phyloP scores from a whole-genome alignment of 2,329 filamentous ascomycete species.

The Trichoderma asperellum region DNA sequence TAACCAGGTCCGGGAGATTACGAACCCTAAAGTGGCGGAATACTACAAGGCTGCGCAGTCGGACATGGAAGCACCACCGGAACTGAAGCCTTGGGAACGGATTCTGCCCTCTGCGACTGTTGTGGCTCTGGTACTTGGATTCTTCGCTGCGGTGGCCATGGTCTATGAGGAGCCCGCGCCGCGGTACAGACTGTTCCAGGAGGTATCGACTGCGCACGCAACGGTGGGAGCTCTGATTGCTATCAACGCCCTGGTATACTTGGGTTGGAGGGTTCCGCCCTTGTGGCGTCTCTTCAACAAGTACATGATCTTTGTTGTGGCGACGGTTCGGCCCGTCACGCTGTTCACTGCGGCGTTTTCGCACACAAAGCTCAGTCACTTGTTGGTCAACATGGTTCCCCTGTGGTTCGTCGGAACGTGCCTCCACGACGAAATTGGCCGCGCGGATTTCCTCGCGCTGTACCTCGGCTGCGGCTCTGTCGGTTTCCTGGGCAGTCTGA shows the following conservation, averaged over 20 bases:
- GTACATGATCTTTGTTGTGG: slow-evolving; percentile 68
- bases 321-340: slow-evolving; percentile 64
- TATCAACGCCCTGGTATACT: slow-evolving; percentile 61
- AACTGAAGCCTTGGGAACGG: slow-evolving; percentile 55
- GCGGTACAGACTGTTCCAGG: slow-evolving; percentile 59
- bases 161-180: slow-evolving; percentile 59
- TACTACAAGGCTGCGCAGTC: slow-evolving; percentile 54
- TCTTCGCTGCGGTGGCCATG: slow-evolving; percentile 49
- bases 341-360: slow-evolving; percentile 70
- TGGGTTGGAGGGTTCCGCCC: slow-evolving; percentile 66
- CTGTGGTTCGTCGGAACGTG: slow-evolving; percentile 69
- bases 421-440: slow-evolving; percentile 71
- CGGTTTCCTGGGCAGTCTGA: slow-evolving; percentile 63
- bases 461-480: slow-evolving; percentile 63
- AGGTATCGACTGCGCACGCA: slow-evolving; percentile 63
- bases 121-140: slow-evolving; percentile 50
- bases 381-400: slow-evolving; percentile 65
- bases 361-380: slow-evolving; percentile 66
- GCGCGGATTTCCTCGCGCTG: slow-evolving; percentile 69
- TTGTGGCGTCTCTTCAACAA: slow-evolving; percentile 69
- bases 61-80: slow-evolving; percentile 55
- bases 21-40: slow-evolving; percentile 45
- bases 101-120: slow-evolving; percentile 59
- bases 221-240: slow-evolving; percentile 66
- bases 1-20: slow-evolving; percentile 45